Conservation (phyloP, 129 eudicot genomes). For the Apium graveolens region DNA sequence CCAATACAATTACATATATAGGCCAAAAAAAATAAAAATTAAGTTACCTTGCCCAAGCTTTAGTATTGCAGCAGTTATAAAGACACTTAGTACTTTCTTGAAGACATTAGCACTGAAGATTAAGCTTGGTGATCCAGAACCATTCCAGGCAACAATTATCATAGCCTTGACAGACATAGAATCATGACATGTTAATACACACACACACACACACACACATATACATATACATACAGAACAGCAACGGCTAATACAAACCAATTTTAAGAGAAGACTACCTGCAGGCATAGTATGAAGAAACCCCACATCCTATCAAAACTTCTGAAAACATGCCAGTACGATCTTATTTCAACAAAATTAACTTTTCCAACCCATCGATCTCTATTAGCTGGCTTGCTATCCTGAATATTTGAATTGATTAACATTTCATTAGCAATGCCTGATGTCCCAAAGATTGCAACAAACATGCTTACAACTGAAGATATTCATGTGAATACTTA, state of each 20-base stretch:
- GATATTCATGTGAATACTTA: neutral
- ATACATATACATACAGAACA: neutral
- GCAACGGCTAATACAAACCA: neutral
- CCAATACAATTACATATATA: neutral
- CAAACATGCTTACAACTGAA: neutral
- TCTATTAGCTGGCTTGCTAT: conserved; percentile 39
- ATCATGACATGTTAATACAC: neutral
- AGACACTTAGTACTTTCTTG: conserved; percentile 75
- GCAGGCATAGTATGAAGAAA: conserved; percentile 85
- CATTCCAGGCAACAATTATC: conserved; percentile 97
- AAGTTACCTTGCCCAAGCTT: conserved; percentile 84
- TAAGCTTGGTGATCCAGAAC: conserved; percentile 51
- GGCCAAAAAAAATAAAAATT: neutral
- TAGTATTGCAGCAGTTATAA: conserved; percentile 85
- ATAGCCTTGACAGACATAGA: conserved; percentile 50
- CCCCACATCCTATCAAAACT: conserved; percentile 99
- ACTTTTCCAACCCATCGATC: conserved; percentile 90
- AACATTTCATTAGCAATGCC: neutral
- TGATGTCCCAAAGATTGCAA: too few relatives aligned
- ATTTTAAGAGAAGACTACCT: conserved; percentile 31
- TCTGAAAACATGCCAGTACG: conserved; percentile 92
- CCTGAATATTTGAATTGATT: conserved; percentile 32
- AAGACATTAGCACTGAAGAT: conserved; percentile 53
- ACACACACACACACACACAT: too few relatives aligned
- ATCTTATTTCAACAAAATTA: conserved; percentile 93